Conservation (phyloP, 768 basidiomycete species). For the Chalciporus piperatus region DNA sequence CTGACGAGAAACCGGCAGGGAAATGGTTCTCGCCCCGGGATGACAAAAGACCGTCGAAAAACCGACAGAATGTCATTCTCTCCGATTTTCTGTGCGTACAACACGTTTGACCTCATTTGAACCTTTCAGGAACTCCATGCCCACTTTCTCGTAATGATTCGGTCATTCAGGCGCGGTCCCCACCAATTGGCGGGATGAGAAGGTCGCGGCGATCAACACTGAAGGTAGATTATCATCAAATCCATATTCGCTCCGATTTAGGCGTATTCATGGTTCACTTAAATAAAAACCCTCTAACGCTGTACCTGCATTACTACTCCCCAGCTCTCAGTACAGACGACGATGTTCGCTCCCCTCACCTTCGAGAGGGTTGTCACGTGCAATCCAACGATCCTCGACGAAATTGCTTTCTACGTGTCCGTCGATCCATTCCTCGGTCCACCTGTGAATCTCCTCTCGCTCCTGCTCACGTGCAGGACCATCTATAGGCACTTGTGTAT, state of each 20-base stretch:
- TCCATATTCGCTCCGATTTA: constrained; percentile 32
- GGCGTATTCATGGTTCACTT: constrained; percentile 23
- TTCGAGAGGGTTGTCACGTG: constrained; percentile 19
- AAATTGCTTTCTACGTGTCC: constrained; percentile 41
- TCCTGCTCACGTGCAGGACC: constrained; percentile 39
- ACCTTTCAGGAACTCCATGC: constrained; percentile 28
- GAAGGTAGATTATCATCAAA: constrained; percentile 36
- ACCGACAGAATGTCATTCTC: constrained; percentile 8
- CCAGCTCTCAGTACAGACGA: background rate
- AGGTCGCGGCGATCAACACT: constrained; percentile 37
- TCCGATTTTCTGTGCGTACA: constrained; percentile 5
- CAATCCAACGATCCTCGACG: constrained; percentile 30
- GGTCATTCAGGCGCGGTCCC: constrained; percentile 31
- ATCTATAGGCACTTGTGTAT: constrained; percentile 37
- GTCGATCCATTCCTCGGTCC: constrained; percentile 42
- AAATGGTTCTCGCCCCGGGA: constrained; percentile 1
- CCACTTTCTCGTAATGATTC: constrained; percentile 34
- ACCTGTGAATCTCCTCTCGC: constrained; percentile 36
- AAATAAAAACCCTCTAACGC: constrained; percentile 24
- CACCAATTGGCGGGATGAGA: constrained; percentile 29
- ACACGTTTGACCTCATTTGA: constrained; percentile 7
- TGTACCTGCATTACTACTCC: constrained; percentile 3
- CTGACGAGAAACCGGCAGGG: constrained; percentile 6
- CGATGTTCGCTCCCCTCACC: constrained; percentile 7
- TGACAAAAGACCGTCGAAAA: constrained; percentile 10